Evolutionary conservation across 202 grass and related monocot genomes (phyloP).

Genomic region (Eragrostis tef): DNA sequence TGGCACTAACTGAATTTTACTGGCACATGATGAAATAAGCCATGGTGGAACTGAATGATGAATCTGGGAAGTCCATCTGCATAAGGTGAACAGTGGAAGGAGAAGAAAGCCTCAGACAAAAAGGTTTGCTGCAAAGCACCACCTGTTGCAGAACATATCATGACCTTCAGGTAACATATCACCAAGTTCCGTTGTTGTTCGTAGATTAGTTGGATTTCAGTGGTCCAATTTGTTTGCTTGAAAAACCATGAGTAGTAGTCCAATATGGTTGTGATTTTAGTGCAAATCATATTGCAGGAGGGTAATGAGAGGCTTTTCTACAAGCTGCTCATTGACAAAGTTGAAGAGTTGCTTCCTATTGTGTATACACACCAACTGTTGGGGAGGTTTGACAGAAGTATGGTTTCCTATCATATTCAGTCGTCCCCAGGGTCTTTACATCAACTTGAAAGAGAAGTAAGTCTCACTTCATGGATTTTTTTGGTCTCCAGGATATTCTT

Average conservation of each 20-base stretch:
- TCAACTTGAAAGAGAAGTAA: constrained; percentile 95
- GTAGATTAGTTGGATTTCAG: constrained; percentile 6
- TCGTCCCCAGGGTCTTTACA: constrained; percentile 80
- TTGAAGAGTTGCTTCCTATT: constrained; percentile 90
- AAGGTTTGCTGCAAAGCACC: no score
- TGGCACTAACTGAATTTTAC: no score
- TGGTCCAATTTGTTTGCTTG: neutral
- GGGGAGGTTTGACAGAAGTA: constrained; percentile 98
- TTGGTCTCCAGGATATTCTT: constrained; percentile 1
- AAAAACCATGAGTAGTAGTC: neutral
- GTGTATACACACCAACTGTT: constrained; percentile 96
- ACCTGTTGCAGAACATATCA: no score
- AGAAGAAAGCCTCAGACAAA: no score
- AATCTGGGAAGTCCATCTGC: no score
- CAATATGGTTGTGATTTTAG: constrained; percentile 3
- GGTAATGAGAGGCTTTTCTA: constrained; percentile 95
- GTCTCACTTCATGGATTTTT: constrained; percentile 16
- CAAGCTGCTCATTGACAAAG: constrained; percentile 87
- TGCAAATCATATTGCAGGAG: constrained; percentile 63
- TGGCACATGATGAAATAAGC: no score
- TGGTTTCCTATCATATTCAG: constrained; percentile 79
- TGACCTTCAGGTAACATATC: constrained; percentile 62
- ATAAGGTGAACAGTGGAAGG: no score
- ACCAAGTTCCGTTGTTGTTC: neutral
- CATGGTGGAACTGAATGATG: no score